Evolutionary conservation across 1,284 basidiomycete species (phyloP).

Genomic region (Apiotrichum siamense): DNA sequence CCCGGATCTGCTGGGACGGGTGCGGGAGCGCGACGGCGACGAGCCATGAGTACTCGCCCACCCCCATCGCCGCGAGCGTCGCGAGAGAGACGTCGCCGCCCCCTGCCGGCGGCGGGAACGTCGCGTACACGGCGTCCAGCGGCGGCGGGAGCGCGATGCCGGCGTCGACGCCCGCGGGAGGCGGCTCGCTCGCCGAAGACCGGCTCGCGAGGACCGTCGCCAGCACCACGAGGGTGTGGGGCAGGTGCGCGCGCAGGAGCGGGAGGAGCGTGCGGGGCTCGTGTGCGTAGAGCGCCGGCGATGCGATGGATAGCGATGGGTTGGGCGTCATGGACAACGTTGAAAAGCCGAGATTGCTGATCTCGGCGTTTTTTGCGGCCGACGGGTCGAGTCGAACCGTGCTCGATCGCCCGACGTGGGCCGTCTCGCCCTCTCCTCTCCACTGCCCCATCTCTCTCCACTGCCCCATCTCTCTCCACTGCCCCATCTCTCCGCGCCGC

Average conservation of each 20-base stretch:
- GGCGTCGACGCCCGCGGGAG: not conserved
- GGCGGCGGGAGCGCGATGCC: not conserved
- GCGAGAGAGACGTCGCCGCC: not conserved
- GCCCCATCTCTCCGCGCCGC: too few species aligned
- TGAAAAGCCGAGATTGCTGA: too few species aligned
- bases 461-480: too few species aligned
- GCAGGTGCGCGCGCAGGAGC: conserved; percentile 15
- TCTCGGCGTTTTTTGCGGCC: too few species aligned
- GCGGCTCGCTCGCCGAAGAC: not conserved
- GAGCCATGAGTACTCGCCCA: conserved; percentile 11
- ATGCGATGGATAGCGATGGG: too few species aligned
- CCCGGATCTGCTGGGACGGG: conserved; percentile 18
- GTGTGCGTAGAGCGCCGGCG: conserved; percentile 14
- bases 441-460: too few species aligned
- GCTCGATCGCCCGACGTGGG: too few species aligned
- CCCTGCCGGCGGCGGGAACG: not conserved
- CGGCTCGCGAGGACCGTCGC: conserved; percentile 12
- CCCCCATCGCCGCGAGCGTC: not conserved
- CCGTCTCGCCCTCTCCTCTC: too few species aligned
- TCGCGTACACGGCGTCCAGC: conserved; percentile 1
- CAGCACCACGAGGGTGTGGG: conserved; percentile 10
- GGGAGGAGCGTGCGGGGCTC: conserved; percentile 12
- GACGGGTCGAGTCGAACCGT: too few species aligned
- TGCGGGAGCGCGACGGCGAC: conserved; percentile 13
- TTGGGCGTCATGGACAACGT: too few species aligned